These are phyloP conservation scores for Didymella sp. DNA, from an alignment of 2,329 filamentous ascomycete genomes.

Conservation along the genomic window DNA sequence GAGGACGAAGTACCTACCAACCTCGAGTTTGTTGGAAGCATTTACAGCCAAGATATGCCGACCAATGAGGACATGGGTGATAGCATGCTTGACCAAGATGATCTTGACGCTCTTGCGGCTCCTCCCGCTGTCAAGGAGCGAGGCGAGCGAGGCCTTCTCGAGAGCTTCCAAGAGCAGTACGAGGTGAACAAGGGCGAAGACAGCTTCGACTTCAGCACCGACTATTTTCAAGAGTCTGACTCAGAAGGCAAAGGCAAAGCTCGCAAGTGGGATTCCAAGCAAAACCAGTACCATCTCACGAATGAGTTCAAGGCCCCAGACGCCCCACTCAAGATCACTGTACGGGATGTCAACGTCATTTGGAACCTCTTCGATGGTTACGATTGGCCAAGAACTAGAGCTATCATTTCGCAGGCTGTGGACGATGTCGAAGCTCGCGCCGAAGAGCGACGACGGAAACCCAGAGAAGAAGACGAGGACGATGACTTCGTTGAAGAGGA, in stretches of 20 bases:
- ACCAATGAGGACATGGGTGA: constrained; percentile 53
- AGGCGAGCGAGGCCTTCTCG: constrained; percentile 51
- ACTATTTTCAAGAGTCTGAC: constrained; percentile 72
- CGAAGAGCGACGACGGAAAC: constrained; percentile 71
- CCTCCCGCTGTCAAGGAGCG: constrained; percentile 40
- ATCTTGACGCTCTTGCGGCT: constrained; percentile 46
- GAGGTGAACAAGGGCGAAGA: constrained; percentile 64
- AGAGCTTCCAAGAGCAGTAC: constrained; percentile 62
- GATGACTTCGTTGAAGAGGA: constrained; percentile 80
- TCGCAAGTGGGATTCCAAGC: constrained; percentile 79
- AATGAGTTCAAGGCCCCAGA: constrained; percentile 66
- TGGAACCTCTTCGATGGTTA: constrained; percentile 99
- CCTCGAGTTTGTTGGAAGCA: constrained; percentile 61
- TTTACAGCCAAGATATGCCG: constrained; percentile 57
- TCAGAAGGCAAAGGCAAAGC: constrained; percentile 69
- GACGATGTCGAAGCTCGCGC: constrained; percentile 85
- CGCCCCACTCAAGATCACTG: constrained; percentile 76
- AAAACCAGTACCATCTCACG: constrained; percentile 74
- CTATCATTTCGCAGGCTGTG: constrained; percentile 85
- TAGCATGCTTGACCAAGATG: constrained; percentile 52
- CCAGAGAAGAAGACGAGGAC: constrained; percentile 67
- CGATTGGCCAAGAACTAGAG: constrained; percentile 89
- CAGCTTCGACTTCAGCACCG: constrained; percentile 75
- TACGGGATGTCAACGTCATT: constrained; percentile 89
- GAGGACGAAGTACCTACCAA: constrained; percentile 52